phyloP scores from a whole-genome alignment of 176 grass and related monocot genomes.

The Oryza glaberrima region DNA sequence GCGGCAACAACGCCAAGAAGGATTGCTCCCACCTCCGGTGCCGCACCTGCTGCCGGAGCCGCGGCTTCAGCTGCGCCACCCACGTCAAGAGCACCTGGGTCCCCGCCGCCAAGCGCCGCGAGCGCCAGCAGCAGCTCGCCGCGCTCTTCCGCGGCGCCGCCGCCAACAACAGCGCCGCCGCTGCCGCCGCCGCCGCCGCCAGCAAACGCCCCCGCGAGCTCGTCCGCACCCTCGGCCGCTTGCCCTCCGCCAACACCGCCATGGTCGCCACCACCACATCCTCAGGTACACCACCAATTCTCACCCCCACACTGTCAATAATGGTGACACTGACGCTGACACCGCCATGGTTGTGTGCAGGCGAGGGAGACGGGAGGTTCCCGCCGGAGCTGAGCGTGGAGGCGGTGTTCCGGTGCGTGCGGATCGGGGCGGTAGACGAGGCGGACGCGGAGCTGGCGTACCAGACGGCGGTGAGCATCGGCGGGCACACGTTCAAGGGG shows the following conservation, averaged over 20 bases:
- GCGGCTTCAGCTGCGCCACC: constrained; percentile 80
- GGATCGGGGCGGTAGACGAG: constrained; percentile 86
- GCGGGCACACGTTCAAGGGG: constrained; percentile 92
- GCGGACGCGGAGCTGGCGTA: constrained; percentile 89
- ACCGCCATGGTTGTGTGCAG: constrained; percentile 24
- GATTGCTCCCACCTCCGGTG: constrained; percentile 85
- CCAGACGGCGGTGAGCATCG: constrained; percentile 94
- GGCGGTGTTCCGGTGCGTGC: constrained; percentile 90
- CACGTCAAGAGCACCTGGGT: constrained; percentile 98
- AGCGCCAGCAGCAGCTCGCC: constrained; percentile 83
- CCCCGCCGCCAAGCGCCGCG: constrained; percentile 81
- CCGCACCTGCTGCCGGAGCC: constrained; percentile 95
- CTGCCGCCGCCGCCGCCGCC: not conserved
- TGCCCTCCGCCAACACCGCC: constrained; percentile 45
- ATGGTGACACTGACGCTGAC: not conserved
- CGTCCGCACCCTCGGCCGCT: constrained; percentile 47
- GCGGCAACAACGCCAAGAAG: constrained; percentile 98
- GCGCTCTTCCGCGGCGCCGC: constrained; percentile 65
- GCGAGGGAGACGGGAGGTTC: constrained; percentile 68
- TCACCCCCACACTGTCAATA: not conserved
- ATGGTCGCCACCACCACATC: constrained; percentile 65
- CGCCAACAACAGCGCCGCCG: constrained; percentile 33
- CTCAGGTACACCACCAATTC: constrained; percentile 59
- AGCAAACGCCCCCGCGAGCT: constrained; percentile 59
- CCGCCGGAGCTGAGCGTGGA: constrained; percentile 86